Conservation (phyloP, 306 rosid species). For the Mimosa pudica region DNA sequence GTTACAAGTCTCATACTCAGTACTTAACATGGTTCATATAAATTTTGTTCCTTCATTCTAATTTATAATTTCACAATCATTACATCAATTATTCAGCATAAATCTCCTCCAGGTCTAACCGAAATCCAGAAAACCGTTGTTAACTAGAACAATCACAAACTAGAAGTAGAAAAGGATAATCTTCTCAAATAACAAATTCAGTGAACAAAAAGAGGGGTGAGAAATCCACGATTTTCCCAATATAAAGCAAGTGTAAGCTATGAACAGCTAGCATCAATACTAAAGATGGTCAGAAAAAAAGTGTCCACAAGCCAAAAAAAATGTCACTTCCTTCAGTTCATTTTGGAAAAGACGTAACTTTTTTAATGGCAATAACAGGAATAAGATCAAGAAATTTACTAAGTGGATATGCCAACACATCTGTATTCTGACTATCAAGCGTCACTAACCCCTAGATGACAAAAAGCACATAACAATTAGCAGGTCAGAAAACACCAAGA, state of each 20-base stretch:
- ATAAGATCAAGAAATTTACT: constrained; percentile 76
- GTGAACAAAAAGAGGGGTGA: constrained; percentile 9
- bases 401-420: constrained; percentile 68
- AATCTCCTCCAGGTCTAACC: neutral
- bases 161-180: neutral
- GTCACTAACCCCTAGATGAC: constrained; percentile 71
- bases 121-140: neutral
- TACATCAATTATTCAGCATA: neutral
- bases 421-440: constrained; percentile 73
- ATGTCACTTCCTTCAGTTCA: constrained; percentile 3
- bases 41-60: constrained; percentile 10
- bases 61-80: constrained; percentile 7
- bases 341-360: constrained; percentile 20
- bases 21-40: neutral
- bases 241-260: constrained; percentile 7
- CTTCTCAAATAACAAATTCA: constrained; percentile 14
- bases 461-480: constrained; percentile 57
- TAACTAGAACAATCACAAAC: neutral
- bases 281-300: neutral
- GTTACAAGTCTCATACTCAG: neutral
- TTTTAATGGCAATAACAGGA: constrained; percentile 37
- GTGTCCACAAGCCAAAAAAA: constrained; percentile 22
- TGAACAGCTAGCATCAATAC: constrained; percentile 11
- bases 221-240: neutral
- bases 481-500: constrained; percentile 41